These are phyloP conservation scores for Cryptosporidium parvum DNA, from an alignment of 169 alveolate species.

Conservation along the genomic window DNA sequence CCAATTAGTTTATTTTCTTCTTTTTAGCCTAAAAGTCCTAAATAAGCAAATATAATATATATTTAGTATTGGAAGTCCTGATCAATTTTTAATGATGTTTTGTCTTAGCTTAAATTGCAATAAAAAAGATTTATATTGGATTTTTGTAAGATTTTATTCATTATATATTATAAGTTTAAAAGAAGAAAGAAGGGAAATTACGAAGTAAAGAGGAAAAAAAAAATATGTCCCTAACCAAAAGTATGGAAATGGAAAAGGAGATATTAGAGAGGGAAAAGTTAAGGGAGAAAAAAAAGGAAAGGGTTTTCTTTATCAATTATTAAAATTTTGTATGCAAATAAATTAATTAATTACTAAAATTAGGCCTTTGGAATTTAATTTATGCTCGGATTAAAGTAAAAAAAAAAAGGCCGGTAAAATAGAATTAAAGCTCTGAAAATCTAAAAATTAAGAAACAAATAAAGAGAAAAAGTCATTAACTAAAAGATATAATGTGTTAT, in stretches of 20 bases:
- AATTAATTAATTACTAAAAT: background rate
- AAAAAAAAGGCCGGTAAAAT: slow-evolving; percentile 4
- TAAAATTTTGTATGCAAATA: background rate
- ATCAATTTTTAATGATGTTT: too few relatives aligned
- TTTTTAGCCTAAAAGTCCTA: background rate
- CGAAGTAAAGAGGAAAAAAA: too few relatives aligned
- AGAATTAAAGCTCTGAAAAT: background rate
- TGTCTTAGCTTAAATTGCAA: background rate
- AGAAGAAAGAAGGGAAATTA: background rate
- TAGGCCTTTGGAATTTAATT: background rate
- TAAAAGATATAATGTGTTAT: slow-evolving; percentile 22
- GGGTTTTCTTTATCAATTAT: background rate
- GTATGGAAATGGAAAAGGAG: background rate
- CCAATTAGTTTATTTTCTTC: too few relatives aligned
- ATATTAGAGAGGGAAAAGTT: background rate
- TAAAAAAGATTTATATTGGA: background rate
- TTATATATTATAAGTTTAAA: too few relatives aligned
- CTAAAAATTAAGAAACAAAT: slow-evolving; percentile 2
- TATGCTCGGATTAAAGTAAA: slow-evolving; percentile 21
- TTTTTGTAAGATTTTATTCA: too few relatives aligned
- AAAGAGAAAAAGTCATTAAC: background rate
- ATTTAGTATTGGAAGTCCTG: background rate
- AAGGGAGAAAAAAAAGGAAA: background rate
- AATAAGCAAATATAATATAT: background rate
- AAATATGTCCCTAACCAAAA: background rate